Base-by-base conservation (phyloP, 371 early-diverging fungal genomes). In the Syncephalastrum monosporum region DNA sequence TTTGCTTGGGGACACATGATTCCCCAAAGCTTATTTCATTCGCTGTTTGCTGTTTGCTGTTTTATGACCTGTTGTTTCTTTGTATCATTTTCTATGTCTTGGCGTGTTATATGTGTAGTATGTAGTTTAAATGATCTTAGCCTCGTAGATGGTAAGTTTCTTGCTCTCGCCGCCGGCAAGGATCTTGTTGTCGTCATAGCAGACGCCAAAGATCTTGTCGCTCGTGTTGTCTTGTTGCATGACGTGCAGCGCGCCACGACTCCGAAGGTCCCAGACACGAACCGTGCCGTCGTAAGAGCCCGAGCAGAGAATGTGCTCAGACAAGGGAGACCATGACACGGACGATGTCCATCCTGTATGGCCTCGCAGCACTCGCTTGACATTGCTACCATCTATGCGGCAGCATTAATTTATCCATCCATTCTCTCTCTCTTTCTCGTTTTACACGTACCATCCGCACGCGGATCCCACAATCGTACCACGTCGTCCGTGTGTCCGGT, bases 251-350 rank as follows among this genome's bases (percentile, higher is more conserved):
- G 95, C 83, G 5, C 82, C 86, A 55, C 82, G 85, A 72, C 89
- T 89, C 65, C 98, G 86, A 42, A 96, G 86, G 76, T 97, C 98
- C 96, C 96, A 96, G 42, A 97, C 85, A 62, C 91, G 90, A 56
- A 95, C 71, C n/a, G 89, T 82, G 16, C 85, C 77, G 69, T 97
- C 98, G 63, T 94, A 92, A 38, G 93, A 92, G 27, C 86, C 90
- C 54, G 88, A 86, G 15, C 88, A 92, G 53, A 97, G 68, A 53
- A 83, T 79, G 71, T 82, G 89, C 27, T 83, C 74, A 29, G 87
- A 87, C n/a, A 71, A 76, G 12, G 89, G 84, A 0, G 94, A 89
- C 94, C 94, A 95, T n/a, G 85, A 72, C 4, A 97, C 86, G 47
- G 89, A 74, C 0, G 92, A 79, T 14, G 94, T 90, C 88, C 92